phyloP scores from a whole-genome alignment of 2,329 filamentous ascomycete species.

The Aspergillus neotritici region DNA sequence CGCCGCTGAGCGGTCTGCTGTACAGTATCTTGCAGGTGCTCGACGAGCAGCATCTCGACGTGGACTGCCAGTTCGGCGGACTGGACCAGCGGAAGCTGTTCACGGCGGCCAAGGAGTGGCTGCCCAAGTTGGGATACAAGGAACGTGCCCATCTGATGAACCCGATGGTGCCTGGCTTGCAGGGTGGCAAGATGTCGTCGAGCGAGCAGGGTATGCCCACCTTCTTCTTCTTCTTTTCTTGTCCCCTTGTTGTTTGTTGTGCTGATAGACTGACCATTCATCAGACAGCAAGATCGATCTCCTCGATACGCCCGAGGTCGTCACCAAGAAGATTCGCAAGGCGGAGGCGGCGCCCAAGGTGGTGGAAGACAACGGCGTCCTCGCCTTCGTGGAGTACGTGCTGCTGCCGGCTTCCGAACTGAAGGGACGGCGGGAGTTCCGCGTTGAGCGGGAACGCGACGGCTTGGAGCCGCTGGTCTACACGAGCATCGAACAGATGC shows the following conservation, averaged over 20 bases:
- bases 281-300: constrained; percentile 67
- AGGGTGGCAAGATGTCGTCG: constrained; percentile 81
- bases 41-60: constrained; percentile 82
- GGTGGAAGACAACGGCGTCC: constrained; percentile 77
- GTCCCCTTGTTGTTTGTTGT: not conserved
- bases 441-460: constrained; percentile 59
- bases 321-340: constrained; percentile 80
- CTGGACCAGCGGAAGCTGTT: constrained; percentile 28
- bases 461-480: constrained; percentile 69
- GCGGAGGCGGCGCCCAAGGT: constrained; percentile 70
- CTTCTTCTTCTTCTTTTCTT: not conserved
- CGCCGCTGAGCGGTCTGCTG: constrained; percentile 66
- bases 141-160: constrained; percentile 71
- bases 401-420: constrained; percentile 61
- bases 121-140: constrained; percentile 80
- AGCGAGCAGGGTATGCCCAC: constrained; percentile 46
- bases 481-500: constrained; percentile 65
- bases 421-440: constrained; percentile 55
- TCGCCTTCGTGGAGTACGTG: constrained; percentile 82
- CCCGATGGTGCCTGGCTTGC: constrained; percentile 82
- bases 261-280: not conserved
- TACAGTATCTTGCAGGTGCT: constrained; percentile 86
- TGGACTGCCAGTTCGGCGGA: constrained; percentile 87
- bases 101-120: constrained; percentile 66
- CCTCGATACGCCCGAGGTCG: constrained; percentile 68